Evolutionary conservation across 2,329 filamentous ascomycete genomes (phyloP), one percentile per base, ranked within the genome.

Genomic region (Akanthomyces uredinophilus): DNA sequence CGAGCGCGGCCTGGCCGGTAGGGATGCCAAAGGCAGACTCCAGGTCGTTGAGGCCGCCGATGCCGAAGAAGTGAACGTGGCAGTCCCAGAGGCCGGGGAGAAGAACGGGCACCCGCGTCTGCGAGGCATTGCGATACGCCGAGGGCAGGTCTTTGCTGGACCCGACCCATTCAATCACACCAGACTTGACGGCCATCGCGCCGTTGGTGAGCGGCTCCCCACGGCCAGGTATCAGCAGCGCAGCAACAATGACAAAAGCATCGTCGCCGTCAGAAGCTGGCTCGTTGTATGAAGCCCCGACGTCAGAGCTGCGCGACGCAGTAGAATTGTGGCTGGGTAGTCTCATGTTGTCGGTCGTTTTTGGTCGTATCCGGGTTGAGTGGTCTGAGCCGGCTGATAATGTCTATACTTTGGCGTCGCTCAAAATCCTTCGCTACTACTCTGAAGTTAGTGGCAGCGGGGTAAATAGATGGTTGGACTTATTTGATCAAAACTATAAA

Each of bases 41-140:
- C 8, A 70, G 49, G 46, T 64, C 65, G 20, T 49, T 56, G 22
- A 65, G 54, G 18, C 66, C 62, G 35, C 69, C 67, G 18, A 68
- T 63, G 27, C 69, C 68, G 13, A 68, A 64, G 63, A 77, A 79
- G 66, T 82, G 80, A 1, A 76, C 73, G 67, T 82, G 80, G 64
- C 74, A 77, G 63, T 83, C 81, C 79, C 80, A 82, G 29, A 83
- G 73, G 6, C 81, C 80, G 0, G 80, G 79, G 70, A 82, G 76
- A 5, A 80, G 65, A 6, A 79, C 73, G 1, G 75, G 73, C 37
- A 81, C 75, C 20, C 71, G 69, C 1, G 69, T 71, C 29, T 68
- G 68, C 1, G 62, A 63, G 29, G 74, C 58, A 5, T 64, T 35
- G 16, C 62, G 64, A 62, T 76, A 79, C 56, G 72, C 68, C 13